These are phyloP conservation scores for Eruca vesicaria DNA, from an alignment of 441 rosid genomes.

Conservation along the genomic window DNA sequence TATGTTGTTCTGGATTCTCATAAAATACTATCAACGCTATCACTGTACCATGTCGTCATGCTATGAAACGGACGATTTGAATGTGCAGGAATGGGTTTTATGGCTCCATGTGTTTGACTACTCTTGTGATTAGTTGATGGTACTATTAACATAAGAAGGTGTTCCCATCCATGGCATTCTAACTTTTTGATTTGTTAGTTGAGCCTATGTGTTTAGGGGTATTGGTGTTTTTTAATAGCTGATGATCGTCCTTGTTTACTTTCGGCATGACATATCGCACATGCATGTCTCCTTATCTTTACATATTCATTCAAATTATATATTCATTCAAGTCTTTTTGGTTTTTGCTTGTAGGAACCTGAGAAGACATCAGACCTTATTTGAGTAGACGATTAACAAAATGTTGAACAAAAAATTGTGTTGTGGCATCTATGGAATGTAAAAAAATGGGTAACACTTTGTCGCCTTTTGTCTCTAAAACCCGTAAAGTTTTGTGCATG, in stretches of 20 bases:
- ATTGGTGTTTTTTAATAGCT: neutral
- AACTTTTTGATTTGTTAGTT: neutral
- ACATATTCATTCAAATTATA: neutral
- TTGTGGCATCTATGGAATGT: constrained; percentile 18
- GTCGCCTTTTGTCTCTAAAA: neutral
- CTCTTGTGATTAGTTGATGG: neutral
- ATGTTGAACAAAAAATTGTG: neutral
- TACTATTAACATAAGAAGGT: neutral
- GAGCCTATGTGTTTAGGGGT: neutral
- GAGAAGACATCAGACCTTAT: neutral
- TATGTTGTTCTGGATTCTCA: neutral
- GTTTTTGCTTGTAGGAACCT: constrained; percentile 9
- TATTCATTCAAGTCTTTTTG: neutral
- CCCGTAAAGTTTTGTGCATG: neutral
- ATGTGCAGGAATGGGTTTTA: neutral
- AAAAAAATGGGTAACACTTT: constrained; percentile 10
- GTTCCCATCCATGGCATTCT: neutral
- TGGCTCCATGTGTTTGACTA: neutral
- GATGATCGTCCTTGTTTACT: neutral
- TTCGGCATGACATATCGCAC: neutral
- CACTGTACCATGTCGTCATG: neutral
- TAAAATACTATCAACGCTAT: neutral
- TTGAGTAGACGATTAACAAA: neutral
- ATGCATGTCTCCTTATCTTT: neutral
- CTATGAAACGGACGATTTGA: neutral